Evolutionary conservation across 805 yeast species (phyloP).

Genomic region (Cyberlindnera saturnus): DNA sequence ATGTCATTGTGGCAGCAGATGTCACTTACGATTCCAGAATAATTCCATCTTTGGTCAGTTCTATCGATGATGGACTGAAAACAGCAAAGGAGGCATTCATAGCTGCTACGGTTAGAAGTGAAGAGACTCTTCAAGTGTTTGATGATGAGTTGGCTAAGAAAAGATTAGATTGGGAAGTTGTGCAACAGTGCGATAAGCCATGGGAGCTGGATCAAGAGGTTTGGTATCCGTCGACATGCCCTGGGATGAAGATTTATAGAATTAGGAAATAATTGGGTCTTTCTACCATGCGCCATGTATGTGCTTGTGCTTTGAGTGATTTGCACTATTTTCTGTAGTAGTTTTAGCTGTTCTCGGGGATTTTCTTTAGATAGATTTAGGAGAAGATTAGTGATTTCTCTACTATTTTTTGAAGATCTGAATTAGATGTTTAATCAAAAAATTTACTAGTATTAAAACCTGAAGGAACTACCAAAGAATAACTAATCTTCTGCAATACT

Average conservation of each 20-base stretch:
- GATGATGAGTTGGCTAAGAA: conserved; percentile 26
- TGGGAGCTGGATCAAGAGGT: conserved; percentile 22
- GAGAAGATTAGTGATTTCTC: no score
- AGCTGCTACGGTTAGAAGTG: conserved; percentile 74
- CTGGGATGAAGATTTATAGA: conserved; percentile 13
- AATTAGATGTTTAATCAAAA: no score
- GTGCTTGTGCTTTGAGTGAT: no score
- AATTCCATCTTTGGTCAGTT: conserved; percentile 47
- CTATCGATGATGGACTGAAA: conserved; percentile 29
- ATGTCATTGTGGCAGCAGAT: conserved; percentile 71
- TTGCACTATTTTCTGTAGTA: no score
- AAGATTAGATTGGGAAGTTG: conserved; percentile 17
- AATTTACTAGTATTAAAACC: no score
- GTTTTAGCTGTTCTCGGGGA: no score
- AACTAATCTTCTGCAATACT: no score
- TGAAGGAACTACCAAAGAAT: no score
- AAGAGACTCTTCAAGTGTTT: conserved; percentile 40
- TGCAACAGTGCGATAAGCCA: conserved; percentile 9
- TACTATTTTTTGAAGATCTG: no score
- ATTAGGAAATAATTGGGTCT: neutral
- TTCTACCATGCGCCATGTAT: no score
- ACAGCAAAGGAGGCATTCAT: conserved; percentile 34
- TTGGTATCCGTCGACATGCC: conserved; percentile 17
- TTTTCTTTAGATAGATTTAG: no score
- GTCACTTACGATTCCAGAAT: conserved; percentile 73